These are phyloP conservation scores for Cystobasidiaceae sp. DNA, from an alignment of 1,284 basidiomycete species.

Conservation along the genomic window DNA sequence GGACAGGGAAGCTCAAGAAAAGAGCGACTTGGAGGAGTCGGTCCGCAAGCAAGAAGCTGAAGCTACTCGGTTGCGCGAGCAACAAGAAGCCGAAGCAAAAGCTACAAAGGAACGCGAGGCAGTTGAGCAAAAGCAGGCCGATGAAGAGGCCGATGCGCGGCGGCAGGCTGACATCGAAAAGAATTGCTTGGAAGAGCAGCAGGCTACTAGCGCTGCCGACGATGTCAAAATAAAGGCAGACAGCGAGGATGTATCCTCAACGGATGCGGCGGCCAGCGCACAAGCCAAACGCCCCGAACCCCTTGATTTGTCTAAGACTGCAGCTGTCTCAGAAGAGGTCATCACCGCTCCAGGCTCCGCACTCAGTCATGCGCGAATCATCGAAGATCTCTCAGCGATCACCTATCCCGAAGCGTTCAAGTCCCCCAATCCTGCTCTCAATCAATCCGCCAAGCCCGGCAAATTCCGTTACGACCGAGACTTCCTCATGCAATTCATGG, in stretches of 20 bases:
- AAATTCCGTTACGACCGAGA: conserved; percentile 97
- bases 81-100: conserved; percentile 48
- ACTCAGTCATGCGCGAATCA: conserved; percentile 57
- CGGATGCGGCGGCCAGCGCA: conserved; percentile 6
- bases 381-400: conserved; percentile 73
- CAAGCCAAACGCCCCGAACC: conserved; percentile 33
- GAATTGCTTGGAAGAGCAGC: conserved; percentile 48
- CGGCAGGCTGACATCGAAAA: conserved; percentile 36
- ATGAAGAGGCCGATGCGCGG: conserved; percentile 38
- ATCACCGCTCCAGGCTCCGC: conserved; percentile 38
- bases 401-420: conserved; percentile 77
- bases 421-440: conserved; percentile 80
- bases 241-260: neutral
- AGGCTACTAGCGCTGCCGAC: conserved; percentile 48
- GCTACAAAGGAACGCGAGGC: conserved; percentile 47
- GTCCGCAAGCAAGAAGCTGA: conserved; percentile 24
- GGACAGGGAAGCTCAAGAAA: conserved; percentile 23
- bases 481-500: conserved; percentile 97
- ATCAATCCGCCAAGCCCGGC: conserved; percentile 70
- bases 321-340: conserved; percentile 37
- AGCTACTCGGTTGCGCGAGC: conserved; percentile 43
- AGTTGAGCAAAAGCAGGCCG: conserved; percentile 40
- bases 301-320: conserved; percentile 31
- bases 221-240: conserved; percentile 25
- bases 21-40: conserved; percentile 14